phyloP scores from a whole-genome alignment of 257 asterid genomes.

The Nicotiana noctiflora region DNA sequence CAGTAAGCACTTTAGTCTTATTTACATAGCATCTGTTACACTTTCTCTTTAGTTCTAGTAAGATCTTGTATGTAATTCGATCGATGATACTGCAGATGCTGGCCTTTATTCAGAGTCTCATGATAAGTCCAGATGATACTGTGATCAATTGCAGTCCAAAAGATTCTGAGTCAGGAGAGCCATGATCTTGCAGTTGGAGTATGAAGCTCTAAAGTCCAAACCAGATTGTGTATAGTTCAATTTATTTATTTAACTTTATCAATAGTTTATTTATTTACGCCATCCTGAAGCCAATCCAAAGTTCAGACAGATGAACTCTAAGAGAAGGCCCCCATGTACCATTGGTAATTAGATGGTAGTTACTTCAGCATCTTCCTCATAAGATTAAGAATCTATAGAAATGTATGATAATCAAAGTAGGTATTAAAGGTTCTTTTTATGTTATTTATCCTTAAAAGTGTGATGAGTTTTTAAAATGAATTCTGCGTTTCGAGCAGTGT shows the following conservation, averaged over 20 bases:
- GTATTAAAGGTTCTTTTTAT: neutral
- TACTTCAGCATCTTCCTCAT: neutral
- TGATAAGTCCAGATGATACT: constrained; percentile 36
- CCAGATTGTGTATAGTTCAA: neutral
- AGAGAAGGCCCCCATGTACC: too few relatives aligned
- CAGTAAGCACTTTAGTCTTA: constrained; percentile 36
- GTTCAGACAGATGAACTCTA: too few relatives aligned
- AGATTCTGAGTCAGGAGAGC: constrained; percentile 18
- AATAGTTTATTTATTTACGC: neutral
- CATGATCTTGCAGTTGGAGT: neutral
- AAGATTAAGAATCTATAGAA: neutral
- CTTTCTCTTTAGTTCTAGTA: too few relatives aligned
- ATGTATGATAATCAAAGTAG: neutral
- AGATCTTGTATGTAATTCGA: too few relatives aligned
- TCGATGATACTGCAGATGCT: constrained; percentile 47
- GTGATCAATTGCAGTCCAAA: constrained; percentile 20
- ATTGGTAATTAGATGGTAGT: neutral
- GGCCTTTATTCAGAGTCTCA: constrained; percentile 60
- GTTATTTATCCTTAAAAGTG: neutral
- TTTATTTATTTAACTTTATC: neutral
- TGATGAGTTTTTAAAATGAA: too few relatives aligned
- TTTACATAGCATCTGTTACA: neutral
- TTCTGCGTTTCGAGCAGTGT: too few relatives aligned
- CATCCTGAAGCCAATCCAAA: neutral
- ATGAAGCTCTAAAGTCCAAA: neutral